Evolutionary conservation across 768 basidiomycete species (phyloP), one percentile per base, ranked within the genome.

Genomic region (Rossbeevera mucosa): DNA sequence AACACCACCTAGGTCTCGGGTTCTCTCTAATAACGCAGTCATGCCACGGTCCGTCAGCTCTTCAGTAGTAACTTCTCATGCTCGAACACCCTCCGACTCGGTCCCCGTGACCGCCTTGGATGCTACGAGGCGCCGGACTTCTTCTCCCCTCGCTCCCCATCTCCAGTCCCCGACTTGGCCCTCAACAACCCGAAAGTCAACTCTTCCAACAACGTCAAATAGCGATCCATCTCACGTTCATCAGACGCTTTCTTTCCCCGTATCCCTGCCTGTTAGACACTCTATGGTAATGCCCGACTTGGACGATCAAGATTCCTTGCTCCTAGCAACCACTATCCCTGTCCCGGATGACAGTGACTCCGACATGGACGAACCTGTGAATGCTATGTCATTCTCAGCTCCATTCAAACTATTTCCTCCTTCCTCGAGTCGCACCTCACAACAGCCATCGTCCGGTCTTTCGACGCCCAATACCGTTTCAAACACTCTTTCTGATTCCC

Each of bases 321-420:
- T 91, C 33, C 72, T 85, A 42, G 87, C 89, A 1, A 80, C 84
- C 52, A 74, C 74, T 22, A 83, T 89, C 33, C 90, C 88, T n/a
- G 76, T 89, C 18, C 88, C 89, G 2, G 84, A 82, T 57, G 80
- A 85, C 59, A 82, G 78, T 56, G 88, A 89, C 60, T 86, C 83
- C 0, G 88, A 88, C 31, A 75, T 74, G 60, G 73, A 77, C 21
- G 71, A 72, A 18, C 79, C 83, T 13, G 67, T 76, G 22, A 83
- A 89, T 57, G 70, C 81, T 16, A 75, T 88, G 68, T 87, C 88
- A 5, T 89, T 91, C 60, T 87, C 88, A 1, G 73, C 82, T 21
- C 81, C 84, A 18, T 86, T 79, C 58, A 80, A 82, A 59, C 47
- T 73, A 18, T 72, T 74, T 65, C 69, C 76, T 70, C 65, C 76